Evolutionary conservation across 768 basidiomycete species (phyloP).

Genomic region (Chalciporus piperatus): DNA sequence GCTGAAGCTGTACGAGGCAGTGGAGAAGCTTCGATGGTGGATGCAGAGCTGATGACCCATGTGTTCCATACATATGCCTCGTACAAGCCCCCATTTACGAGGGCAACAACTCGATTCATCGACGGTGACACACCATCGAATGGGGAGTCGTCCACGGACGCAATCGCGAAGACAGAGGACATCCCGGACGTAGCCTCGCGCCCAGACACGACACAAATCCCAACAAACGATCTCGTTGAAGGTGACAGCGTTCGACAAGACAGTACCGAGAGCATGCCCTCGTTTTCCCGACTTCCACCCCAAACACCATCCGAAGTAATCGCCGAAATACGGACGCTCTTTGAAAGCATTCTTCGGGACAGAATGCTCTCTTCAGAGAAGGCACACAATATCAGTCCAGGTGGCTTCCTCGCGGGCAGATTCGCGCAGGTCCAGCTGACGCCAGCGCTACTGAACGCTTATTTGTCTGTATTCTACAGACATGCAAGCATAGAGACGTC

Average conservation of each 20-base stretch:
- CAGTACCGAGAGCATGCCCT: constrained; percentile 6
- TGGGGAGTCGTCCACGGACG: constrained; percentile 2
- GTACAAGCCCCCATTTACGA: constrained; percentile 68
- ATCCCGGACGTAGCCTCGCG: not conserved
- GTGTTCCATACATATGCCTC: constrained; percentile 86
- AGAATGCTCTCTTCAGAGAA: constrained; percentile 6
- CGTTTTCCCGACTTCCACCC: constrained; percentile 58
- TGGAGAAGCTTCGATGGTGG: constrained; percentile 37
- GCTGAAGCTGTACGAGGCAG: constrained; percentile 59
- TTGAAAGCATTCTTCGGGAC: constrained; percentile 56
- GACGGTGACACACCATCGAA: constrained; percentile 13
- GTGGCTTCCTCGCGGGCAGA: constrained; percentile 26
- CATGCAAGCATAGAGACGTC: constrained; percentile 52
- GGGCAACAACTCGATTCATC: constrained; percentile 46
- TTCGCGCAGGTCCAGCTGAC: constrained; percentile 61
- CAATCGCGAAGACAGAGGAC: not conserved
- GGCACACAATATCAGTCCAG: not conserved
- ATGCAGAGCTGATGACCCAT: constrained; percentile 75
- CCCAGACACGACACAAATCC: constrained; percentile 5
- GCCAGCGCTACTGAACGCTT: constrained; percentile 71
- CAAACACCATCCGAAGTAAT: constrained; percentile 72
- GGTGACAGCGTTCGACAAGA: constrained; percentile 8
- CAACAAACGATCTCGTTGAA: not conserved
- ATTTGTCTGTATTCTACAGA: constrained; percentile 70
- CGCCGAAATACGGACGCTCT: constrained; percentile 64